A percentile compares a stretch with the other conserved stretches of the same genome.
phyloP scores from a whole-genome alignment of 495 filamentous ascomycete genomes.

The Penicillium fimorum region DNA sequence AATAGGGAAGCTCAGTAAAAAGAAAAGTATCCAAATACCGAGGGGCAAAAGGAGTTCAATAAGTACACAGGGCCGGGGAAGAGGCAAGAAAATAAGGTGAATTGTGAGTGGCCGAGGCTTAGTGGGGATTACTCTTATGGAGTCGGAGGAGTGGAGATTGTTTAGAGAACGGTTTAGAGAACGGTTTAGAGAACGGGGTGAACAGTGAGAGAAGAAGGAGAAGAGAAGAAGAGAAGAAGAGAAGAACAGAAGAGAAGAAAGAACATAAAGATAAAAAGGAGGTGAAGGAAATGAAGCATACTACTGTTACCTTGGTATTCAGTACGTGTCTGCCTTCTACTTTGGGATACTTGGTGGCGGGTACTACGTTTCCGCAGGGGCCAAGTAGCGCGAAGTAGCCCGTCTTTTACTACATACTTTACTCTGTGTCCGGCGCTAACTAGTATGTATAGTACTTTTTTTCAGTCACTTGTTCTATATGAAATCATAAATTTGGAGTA shows the following conservation, averaged over 20 bases:
- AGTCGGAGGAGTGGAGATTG: not conserved
- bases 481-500: constrained; percentile 5
- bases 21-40: constrained; percentile 3
- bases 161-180: constrained; percentile 7
- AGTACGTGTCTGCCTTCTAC: not conserved
- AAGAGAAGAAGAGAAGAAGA: not conserved
- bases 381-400: not conserved
- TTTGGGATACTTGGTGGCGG: not conserved
- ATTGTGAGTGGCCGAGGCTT: constrained; percentile 5
- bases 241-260: not conserved
- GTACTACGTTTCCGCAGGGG: not conserved
- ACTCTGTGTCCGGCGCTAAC: not conserved
- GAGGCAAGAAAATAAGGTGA: not conserved
- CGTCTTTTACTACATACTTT: not conserved
- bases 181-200: constrained; percentile 9
- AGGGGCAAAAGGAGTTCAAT: constrained; percentile 14
- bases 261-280: not conserved
- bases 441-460: no score
- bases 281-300: not conserved
- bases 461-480: not conserved
- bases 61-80: constrained; percentile 11
- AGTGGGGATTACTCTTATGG: not conserved
- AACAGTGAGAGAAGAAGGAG: not conserved
- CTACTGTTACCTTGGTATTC: not conserved
- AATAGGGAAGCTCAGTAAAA: constrained; percentile 1